Evolutionary conservation across 75 land plant species (phyloP), one percentile per base, ranked within the genome.

Genomic region (Picea glauca): DNA sequence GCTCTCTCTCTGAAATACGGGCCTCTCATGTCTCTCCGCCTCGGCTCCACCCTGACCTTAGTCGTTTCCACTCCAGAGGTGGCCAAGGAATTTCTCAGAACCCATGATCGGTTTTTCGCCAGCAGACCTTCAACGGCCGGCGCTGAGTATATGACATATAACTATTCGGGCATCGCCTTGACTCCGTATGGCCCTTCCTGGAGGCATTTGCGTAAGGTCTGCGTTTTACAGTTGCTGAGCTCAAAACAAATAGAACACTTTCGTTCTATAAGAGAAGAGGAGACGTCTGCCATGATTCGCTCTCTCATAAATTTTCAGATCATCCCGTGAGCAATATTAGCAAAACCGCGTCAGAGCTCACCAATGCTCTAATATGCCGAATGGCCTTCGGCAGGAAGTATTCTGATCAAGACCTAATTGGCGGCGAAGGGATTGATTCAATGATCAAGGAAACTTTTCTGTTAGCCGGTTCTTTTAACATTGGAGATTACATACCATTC

Each of bases 11-110:
- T 32, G 31, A 74, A 62, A 33, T 75, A 78, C 62, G 84, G 84
- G 9, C 84, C 84, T 7, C 23, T 83, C 6, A 83, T 83, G 84
- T 76, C 61, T 32, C 77, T 83, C 2, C 43, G 73, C 21, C 78
- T 83, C 2, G 84, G 80, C 38, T 14, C 58, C 50, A 7, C 74
- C 54, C 67, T 76, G 9, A n/a, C 72, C 0, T 15, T 79, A 12
- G 78, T 83, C 1, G 81, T 80, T 13, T 83, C 85, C 14, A 79
- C 81, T 11, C 14, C 86, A 2, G 40, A 78, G 31, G 32, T 74
- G 60, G 83, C 83, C 31, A 77, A 74, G 65, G 83, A 81, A 58
- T 38, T 81, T 18, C n/a, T 84, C 62, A 81, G 81, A 62, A 62
- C 66, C 30, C 83, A 84, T 13, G 86, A 84, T 40, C 65, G 70